Conservation (phyloP, 1,284 basidiomycete species). For the Papiliotrema fonsecae region DNA sequence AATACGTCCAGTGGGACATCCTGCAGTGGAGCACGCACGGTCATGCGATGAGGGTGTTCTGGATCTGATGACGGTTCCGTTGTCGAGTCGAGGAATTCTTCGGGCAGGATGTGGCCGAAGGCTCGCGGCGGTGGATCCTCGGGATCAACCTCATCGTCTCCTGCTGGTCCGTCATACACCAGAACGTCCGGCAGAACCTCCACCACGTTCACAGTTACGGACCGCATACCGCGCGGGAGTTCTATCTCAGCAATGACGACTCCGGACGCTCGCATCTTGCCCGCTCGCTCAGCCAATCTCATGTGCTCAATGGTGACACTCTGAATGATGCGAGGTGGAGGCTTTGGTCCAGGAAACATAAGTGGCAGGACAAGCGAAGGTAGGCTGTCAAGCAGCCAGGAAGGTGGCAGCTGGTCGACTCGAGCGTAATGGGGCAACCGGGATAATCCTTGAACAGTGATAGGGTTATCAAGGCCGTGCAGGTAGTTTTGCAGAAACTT, state of each 20-base stretch:
- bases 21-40: conserved; percentile 38
- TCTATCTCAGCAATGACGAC: conserved; percentile 39
- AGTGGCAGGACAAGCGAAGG: conserved; percentile 31
- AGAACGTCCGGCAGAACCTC: conserved; percentile 43
- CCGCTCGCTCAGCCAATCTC: conserved; percentile 33
- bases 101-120: conserved; percentile 31
- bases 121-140: conserved; percentile 18
- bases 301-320: conserved; percentile 45
- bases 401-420: conserved; percentile 18
- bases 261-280: conserved; percentile 40
- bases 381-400: conserved; percentile 32
- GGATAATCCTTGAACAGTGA: conserved; percentile 33
- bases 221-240: conserved; percentile 32
- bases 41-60: conserved; percentile 18
- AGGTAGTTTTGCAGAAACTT: conserved; percentile 39
- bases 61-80: conserved; percentile 20
- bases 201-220: conserved; percentile 30
- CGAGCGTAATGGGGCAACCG: conserved; percentile 16
- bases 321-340: conserved; percentile 39
- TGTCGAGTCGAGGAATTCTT: conserved; percentile 19
- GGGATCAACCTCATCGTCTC: conserved; percentile 6
- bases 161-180: conserved; percentile 40
- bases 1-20: conserved; percentile 43
- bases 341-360: conserved; percentile 40
- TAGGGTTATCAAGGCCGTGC: conserved; percentile 34